phyloP scores from a whole-genome alignment of 495 filamentous ascomycete genomes.

The Rhypophila decipiens region DNA sequence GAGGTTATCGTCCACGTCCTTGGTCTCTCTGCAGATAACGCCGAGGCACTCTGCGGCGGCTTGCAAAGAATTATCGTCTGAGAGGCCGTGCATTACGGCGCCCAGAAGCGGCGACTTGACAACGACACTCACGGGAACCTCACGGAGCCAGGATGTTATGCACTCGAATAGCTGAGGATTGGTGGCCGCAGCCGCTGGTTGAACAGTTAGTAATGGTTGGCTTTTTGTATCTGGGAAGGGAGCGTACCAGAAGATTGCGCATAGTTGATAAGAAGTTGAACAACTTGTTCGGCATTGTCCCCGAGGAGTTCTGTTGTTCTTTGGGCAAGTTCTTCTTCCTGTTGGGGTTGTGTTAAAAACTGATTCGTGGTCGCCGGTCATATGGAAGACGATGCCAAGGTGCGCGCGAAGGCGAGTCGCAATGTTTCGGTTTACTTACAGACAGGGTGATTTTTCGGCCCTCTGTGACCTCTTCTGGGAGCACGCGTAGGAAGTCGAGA shows the following conservation, averaged over 20 bases:
- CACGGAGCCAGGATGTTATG: slow-evolving; percentile 91
- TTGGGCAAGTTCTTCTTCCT: slow-evolving; percentile 86
- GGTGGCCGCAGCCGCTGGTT: slow-evolving; percentile 57
- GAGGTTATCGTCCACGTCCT: slow-evolving; percentile 83
- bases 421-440: slow-evolving; percentile 69
- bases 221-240: background rate
- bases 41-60: slow-evolving; percentile 91
- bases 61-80: slow-evolving; percentile 70
- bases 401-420: slow-evolving; percentile 35
- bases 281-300: slow-evolving; percentile 81
- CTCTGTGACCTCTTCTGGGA: slow-evolving; percentile 98
- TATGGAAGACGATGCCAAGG: slow-evolving; percentile 27
- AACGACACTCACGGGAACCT: slow-evolving; percentile 77
- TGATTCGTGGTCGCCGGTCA: slow-evolving; percentile 37
- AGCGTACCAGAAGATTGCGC: slow-evolving; percentile 77
- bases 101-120: slow-evolving; percentile 81
- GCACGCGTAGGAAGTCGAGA: slow-evolving; percentile 89
- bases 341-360: slow-evolving; percentile 48
- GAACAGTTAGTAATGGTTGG: background rate
- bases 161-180: slow-evolving; percentile 91
- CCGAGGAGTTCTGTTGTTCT: slow-evolving; percentile 83
- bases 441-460: slow-evolving; percentile 97
- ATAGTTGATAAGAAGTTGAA: slow-evolving; percentile 80
- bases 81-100: slow-evolving; percentile 69
- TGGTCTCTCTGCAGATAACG: slow-evolving; percentile 84